A percentile compares a stretch with the other conserved stretches of the same genome.
These are phyloP conservation scores for Harringtonia lauricola DNA, from an alignment of 2,329 filamentous ascomycete genomes.

Conservation along the genomic window DNA sequence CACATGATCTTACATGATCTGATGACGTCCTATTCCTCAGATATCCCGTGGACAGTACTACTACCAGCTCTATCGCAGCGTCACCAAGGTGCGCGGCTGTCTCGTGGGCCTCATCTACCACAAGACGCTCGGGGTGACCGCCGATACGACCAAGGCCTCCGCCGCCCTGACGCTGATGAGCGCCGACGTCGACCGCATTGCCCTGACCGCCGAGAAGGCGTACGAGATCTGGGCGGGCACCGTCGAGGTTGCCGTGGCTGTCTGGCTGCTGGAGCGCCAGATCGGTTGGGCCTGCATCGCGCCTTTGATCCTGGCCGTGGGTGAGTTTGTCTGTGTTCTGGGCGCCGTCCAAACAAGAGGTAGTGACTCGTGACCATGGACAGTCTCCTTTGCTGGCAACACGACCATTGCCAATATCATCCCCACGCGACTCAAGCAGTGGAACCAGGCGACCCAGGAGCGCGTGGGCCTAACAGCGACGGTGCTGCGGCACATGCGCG, in stretches of 20 bases:
- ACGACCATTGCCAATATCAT: background rate
- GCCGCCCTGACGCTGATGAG: conserved; percentile 23
- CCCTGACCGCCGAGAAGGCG: conserved; percentile 20
- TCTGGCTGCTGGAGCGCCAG: too few species aligned
- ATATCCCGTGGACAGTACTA: too few species aligned
- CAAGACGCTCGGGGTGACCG: too few species aligned
- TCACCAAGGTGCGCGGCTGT: conserved; percentile 6
- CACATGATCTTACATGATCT: too few species aligned
- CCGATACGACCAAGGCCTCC: too few species aligned
- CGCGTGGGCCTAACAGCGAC: background rate
- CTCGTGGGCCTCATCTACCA: conserved; percentile 6
- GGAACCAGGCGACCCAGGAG: background rate
- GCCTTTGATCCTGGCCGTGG: too few species aligned
- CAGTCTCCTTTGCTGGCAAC: background rate
- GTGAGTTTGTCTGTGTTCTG: too few species aligned
- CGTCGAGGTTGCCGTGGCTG: conserved; percentile 20
- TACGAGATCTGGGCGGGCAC: conserved; percentile 31
- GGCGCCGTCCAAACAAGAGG: background rate
- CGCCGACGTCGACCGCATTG: conserved; percentile 26
- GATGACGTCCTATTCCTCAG: too few species aligned
- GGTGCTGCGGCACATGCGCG: background rate
- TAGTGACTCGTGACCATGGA: background rate
- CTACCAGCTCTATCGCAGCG: background rate
- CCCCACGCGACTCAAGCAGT: background rate
- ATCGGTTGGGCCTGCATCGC: too few species aligned